Evolutionary conservation across 192 early-diverging fungal genomes (phyloP).

Genomic region (Lobosporangium transversale): DNA sequence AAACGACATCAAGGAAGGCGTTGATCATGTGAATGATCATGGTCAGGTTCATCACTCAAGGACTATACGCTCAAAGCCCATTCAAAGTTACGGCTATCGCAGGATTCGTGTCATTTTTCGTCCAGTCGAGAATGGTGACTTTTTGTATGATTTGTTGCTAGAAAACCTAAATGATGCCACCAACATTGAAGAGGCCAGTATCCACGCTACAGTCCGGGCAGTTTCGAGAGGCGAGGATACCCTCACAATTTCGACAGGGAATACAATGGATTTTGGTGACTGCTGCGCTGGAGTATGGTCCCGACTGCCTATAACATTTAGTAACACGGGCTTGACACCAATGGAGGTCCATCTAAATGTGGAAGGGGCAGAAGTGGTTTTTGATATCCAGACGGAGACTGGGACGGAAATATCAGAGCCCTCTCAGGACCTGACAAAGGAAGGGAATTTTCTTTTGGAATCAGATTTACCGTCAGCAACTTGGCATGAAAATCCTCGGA

Average conservation of each 20-base stretch:
- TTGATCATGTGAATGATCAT: conserved; percentile 32
- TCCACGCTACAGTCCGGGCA: conserved; percentile 85
- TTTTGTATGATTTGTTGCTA: conserved; percentile 86
- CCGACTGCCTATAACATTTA: conserved; percentile 79
- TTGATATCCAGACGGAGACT: conserved; percentile 60
- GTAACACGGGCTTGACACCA: conserved; percentile 79
- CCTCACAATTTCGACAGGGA: conserved; percentile 74
- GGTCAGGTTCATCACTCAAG: conserved; percentile 27
- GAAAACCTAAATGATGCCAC: conserved; percentile 91
- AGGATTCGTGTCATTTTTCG: conserved; percentile 86
- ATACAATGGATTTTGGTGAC: conserved; percentile 91
- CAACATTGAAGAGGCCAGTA: conserved; percentile 81
- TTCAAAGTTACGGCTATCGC: conserved; percentile 74
- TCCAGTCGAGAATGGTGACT: conserved; percentile 90
- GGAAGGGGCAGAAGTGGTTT: conserved; percentile 67
- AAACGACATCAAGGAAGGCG: conserved; percentile 39
- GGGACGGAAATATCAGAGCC: conserved; percentile 16
- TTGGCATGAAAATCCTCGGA: conserved; percentile 39
- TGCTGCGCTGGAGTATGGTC: conserved; percentile 92
- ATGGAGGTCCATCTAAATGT: conserved; percentile 80
- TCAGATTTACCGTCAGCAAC: conserved; percentile 27
- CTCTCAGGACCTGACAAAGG: conserved; percentile 3
- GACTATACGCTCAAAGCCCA: conserved; percentile 60
- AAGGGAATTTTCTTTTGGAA: conserved; percentile 25
- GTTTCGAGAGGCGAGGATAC: conserved; percentile 76